Percentiles rank a stretch among this genome's conserved stretches.
These are phyloP conservation scores for Pestalotiopsis sp. DNA, from an alignment of 2,329 filamentous ascomycete species.

Conservation along the genomic window DNA sequence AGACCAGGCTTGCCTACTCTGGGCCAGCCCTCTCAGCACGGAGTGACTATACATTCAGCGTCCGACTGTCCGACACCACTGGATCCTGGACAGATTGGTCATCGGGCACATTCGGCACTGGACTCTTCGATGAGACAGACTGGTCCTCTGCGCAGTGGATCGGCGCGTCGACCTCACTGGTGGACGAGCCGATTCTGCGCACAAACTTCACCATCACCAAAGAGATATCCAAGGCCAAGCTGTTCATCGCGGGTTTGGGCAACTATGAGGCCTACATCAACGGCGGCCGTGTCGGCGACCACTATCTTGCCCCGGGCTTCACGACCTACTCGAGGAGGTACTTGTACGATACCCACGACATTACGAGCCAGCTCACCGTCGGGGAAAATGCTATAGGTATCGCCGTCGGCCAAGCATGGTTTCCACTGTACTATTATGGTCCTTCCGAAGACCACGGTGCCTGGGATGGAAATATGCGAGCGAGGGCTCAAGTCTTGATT, in stretches of 20 bases:
- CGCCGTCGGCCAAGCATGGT: slow-evolving; percentile 58
- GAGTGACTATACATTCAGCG: neutral
- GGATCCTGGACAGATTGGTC: neutral
- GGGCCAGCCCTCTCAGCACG: neutral
- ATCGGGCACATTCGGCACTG: neutral
- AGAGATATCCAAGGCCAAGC: slow-evolving; percentile 6
- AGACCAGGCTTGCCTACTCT: neutral
- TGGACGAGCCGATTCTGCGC: neutral
- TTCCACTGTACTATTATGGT: slow-evolving; percentile 23
- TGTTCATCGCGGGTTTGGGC: slow-evolving; percentile 50
- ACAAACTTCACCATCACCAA: neutral
- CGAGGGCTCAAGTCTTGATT: slow-evolving; percentile 32
- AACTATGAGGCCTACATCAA: slow-evolving; percentile 52
- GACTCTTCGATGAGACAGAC: neutral
- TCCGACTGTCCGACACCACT: neutral
- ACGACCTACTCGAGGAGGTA: slow-evolving; percentile 51
- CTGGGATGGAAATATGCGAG: slow-evolving; percentile 33
- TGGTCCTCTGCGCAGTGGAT: neutral
- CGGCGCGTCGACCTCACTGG: neutral
- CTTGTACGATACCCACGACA: slow-evolving; percentile 57
- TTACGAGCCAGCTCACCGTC: slow-evolving; percentile 41
- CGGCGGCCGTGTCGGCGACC: slow-evolving; percentile 40
- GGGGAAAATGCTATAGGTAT: slow-evolving; percentile 45
- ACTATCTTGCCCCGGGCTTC: slow-evolving; percentile 54
- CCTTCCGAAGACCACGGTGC: slow-evolving; percentile 28